Base-by-base conservation (phyloP, 2,329 filamentous ascomycete species). In the Magnaporthiopsis incrustans region DNA sequence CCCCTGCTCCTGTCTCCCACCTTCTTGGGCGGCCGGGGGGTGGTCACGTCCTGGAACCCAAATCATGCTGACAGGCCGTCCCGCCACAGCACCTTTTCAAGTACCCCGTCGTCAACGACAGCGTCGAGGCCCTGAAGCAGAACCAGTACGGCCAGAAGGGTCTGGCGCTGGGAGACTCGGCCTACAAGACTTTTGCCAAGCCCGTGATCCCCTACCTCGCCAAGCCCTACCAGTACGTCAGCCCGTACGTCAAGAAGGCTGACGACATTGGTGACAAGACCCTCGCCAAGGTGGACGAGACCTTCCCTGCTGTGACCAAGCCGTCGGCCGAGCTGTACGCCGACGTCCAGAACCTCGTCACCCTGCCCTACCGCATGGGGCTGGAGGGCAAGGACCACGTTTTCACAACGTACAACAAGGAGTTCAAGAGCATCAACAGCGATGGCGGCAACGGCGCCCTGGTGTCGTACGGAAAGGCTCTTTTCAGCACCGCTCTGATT, bases 61-160 rank as follows among this genome's bases (percentile, higher is more conserved):
- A 15, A 44, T 4, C 15, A 44, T 30, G 33, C 44, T 53, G 11
- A 53, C 22, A n/a, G 7, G 22, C 1, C 44, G 22, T n/a, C 18
- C 7, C 44, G 44, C 44, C 50, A 57, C 70, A 96, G 91, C 93
- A 97, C 74, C 83, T 97, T 67, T 82, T 87, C 70, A 89, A 88
- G 69, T 97, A 96, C 78, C 94, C 94, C 57, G 77, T 96, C 69
- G 85, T 97, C 73, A 86, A 85, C 73, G 92, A 96, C 76, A 81
- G 87, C 72, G 86, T 97, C 77, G 80, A 85, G 66, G 87, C 86
- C 73, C 89, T 96, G 84, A 91, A 92, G 78, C 81, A 85, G 73
- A 91, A 94, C 78, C 88, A 91, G 62, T 89, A 91, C 73, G 93
- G 91, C 73, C 88, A 92, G 75, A 92, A 89, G 78, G 93, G 92